Evolutionary conservation across 495 filamentous ascomycete genomes (phyloP).

Genomic region (Cairneyella variabilis): DNA sequence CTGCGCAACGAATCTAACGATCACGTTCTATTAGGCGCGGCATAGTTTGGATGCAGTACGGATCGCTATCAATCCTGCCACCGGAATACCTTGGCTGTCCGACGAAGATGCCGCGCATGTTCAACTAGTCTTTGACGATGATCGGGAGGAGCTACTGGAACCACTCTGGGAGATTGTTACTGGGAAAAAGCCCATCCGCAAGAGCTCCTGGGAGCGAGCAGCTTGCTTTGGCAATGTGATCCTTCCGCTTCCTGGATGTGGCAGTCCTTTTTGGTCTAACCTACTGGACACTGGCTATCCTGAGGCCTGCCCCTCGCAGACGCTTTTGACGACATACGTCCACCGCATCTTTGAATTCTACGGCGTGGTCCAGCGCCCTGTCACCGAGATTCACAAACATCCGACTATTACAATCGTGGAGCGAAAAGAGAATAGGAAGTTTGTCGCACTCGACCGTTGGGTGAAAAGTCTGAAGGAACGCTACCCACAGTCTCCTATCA

Average conservation of each 20-base stretch:
- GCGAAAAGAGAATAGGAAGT: conserved; percentile 27
- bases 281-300: conserved; percentile 20
- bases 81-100: conserved; percentile 15
- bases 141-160: conserved; percentile 32
- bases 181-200: conserved; percentile 24
- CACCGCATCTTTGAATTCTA: conserved; percentile 28
- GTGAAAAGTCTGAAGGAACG: conserved; percentile 23
- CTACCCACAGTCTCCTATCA: conserved; percentile 28
- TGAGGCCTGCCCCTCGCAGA: conserved; percentile 26
- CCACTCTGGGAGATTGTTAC: conserved; percentile 34
- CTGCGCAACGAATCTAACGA: conserved; percentile 18
- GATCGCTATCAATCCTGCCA: conserved; percentile 23
- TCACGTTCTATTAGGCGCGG: conserved; percentile 17
- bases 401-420: conserved; percentile 34
- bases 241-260: conserved; percentile 34
- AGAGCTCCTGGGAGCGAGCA: conserved; percentile 21
- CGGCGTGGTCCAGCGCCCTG: conserved; percentile 16
- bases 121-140: conserved; percentile 35
- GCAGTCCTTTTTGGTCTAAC: conserved; percentile 35
- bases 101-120: conserved; percentile 27
- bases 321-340: conserved; percentile 29
- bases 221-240: conserved; percentile 30
- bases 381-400: conserved; percentile 10
- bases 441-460: conserved; percentile 27
- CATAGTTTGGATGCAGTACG: conserved; percentile 30